A percentile compares a stretch with the other conserved stretches of the same genome.
phyloP scores from a whole-genome alignment of 306 rosid species.

The Dalbergia cultrata region DNA sequence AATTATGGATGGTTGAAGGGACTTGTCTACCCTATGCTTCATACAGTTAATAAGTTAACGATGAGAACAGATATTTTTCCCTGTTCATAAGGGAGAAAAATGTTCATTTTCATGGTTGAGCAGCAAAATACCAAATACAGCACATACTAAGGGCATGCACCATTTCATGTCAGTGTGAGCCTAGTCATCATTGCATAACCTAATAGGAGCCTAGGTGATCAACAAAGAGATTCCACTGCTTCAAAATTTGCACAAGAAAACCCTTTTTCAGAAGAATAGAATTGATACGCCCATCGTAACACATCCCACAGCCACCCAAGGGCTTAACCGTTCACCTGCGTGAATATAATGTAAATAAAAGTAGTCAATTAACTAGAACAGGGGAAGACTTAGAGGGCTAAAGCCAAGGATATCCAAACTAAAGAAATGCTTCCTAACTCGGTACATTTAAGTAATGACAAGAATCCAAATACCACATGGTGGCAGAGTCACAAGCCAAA shows the following conservation, averaged over 20 bases:
- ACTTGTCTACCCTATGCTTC: background rate
- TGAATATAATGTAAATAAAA: constrained; percentile 17
- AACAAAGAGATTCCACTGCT: background rate
- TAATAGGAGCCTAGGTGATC: background rate
- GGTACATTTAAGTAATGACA: background rate
- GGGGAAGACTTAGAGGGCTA: background rate
- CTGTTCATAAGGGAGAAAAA: background rate
- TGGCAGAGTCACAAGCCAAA: background rate
- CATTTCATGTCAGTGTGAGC: constrained; percentile 9
- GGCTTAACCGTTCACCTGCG: constrained; percentile 77
- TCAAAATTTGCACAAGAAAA: constrained; percentile 23
- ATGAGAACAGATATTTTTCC: background rate
- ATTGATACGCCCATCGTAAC: constrained; percentile 66
- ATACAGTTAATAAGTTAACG: background rate
- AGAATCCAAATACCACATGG: background rate
- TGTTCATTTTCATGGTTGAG: background rate
- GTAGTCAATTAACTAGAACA: constrained; percentile 8
- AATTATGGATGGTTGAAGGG: constrained; percentile 8
- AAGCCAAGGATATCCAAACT: background rate
- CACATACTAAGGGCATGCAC: constrained; percentile 19
- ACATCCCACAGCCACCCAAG: constrained; percentile 74
- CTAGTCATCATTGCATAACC: constrained; percentile 9
- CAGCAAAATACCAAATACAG: background rate
- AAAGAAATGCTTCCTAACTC: background rate
- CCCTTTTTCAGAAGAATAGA: constrained; percentile 56